Evolutionary conservation across 1,284 basidiomycete species (phyloP), one percentile per base, ranked within the genome.

Genomic region (Puccinia horiana): DNA sequence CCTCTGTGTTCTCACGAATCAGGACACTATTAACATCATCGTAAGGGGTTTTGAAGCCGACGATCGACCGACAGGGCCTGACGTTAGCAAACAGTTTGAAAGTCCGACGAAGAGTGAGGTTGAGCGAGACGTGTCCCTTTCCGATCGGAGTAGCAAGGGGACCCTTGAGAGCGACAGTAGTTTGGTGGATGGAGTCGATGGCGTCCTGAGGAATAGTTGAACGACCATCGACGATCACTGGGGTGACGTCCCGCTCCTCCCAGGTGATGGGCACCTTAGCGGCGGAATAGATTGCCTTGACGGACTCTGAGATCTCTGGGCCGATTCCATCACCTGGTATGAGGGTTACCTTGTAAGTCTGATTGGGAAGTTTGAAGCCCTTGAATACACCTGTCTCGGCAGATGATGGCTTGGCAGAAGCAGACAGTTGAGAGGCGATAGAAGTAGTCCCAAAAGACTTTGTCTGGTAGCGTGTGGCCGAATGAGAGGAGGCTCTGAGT

Each of bases 1-100:
- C 97, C 89, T 99, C 97, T 42, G 97, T 99, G 89, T 99, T 99
- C 89, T 99, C 97, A 86, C 97, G 94, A 88, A 99, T 99, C 85
- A 99, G 90, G 76, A 98, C 96, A 37, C 94, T 96, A 90, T 99
- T 93, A 85, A 99, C 97, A 86, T 98, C 92, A 87, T 98, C 96
- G 87, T 99, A 98, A 11, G 96, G 93, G 0, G 97, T 99, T 90
- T 97, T 97, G 91, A 92, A 98, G 67, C 97, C 97, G 88, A 94
- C 89, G 88, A 99, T 94, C 70, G 96, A 98, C 74, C 92, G 91
- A 87, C 97, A 99, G 74, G 96, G 97, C 84, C 96, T 92, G 85
- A 99, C 96, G 88, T 99, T 99, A 87, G 97, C 97, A 87, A 98
- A 99, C 82, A 99, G 91, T 88, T 95, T 94, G 90, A 99, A 99